Conservation (phyloP, 495 filamentous ascomycete species). For the Penicillium paxilli region DNA sequence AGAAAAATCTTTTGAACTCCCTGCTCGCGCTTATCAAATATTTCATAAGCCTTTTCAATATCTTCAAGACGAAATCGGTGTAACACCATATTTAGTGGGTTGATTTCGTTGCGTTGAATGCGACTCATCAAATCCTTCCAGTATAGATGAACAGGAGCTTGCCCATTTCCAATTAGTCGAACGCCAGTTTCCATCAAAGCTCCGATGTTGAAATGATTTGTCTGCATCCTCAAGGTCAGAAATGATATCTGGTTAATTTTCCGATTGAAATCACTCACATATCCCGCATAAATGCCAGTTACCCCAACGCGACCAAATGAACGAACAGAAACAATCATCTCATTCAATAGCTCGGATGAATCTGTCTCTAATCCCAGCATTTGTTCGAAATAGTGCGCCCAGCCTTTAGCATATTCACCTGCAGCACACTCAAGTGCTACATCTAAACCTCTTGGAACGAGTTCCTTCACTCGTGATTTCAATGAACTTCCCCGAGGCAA, state of each 20-base stretch:
- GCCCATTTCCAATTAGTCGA: conserved; percentile 73
- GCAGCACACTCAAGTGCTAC: conserved; percentile 82
- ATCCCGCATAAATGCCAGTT: conserved; percentile 82
- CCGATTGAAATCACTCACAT: conserved; percentile 49
- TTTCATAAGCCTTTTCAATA: conserved; percentile 49
- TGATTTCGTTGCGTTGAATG: conserved; percentile 69
- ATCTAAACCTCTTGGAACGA: conserved; percentile 70
- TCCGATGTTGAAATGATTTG: conserved; percentile 82
- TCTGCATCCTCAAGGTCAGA: conserved; percentile 38
- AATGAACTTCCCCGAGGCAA: conserved; percentile 59
- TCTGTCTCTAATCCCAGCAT: conserved; percentile 78
- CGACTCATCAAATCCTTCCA: conserved; percentile 47
- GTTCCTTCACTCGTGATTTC: conserved; percentile 69
- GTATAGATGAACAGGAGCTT: conserved; percentile 77
- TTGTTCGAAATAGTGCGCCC: conserved; percentile 76
- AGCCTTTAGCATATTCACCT: conserved; percentile 83
- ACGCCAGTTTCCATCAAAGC: conserved; percentile 82
- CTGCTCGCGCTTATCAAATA: conserved; percentile 66
- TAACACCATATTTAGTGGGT: conserved; percentile 77
- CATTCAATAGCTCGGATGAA: conserved; percentile 82
- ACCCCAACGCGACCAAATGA: conserved; percentile 76
- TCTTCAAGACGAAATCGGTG: conserved; percentile 79
- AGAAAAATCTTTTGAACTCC: conserved; percentile 73
- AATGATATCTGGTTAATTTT: not conserved
- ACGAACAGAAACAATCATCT: conserved; percentile 77